phyloP scores from a whole-genome alignment of 1,284 basidiomycete genomes.

The Naganishia cerealis region DNA sequence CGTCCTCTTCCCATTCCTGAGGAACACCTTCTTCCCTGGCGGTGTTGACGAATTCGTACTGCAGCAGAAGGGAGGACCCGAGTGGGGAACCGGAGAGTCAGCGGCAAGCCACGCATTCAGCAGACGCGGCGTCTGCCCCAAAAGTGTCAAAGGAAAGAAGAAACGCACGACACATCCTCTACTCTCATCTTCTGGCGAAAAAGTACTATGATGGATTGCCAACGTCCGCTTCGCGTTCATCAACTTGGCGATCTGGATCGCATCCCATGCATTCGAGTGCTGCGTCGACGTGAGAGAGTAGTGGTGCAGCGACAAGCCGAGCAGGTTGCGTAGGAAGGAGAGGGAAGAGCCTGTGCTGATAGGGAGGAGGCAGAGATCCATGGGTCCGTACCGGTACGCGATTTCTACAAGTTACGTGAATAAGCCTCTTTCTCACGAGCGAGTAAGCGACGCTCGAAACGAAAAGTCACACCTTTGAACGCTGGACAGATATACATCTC shows the following conservation, averaged over 20 bases:
- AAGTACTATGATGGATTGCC: constrained; percentile 55
- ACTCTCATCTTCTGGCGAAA: constrained; percentile 51
- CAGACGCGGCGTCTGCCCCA: background rate
- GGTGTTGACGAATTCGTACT: constrained; percentile 50
- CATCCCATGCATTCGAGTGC: constrained; percentile 52
- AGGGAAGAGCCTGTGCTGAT: constrained; percentile 52
- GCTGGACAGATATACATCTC: constrained; percentile 50
- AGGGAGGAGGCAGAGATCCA: constrained; percentile 48
- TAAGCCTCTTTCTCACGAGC: background rate
- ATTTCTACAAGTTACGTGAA: constrained; percentile 41
- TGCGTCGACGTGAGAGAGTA: constrained; percentile 52
- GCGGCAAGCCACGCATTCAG: background rate
- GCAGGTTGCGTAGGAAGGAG: constrained; percentile 50
- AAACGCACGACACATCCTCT: constrained; percentile 39
- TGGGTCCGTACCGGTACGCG: constrained; percentile 47
- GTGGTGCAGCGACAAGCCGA: constrained; percentile 52
- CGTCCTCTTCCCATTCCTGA: constrained; percentile 41
- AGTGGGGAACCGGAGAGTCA: background rate
- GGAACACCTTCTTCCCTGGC: constrained; percentile 41
- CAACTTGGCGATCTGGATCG: constrained; percentile 47
- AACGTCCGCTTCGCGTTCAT: constrained; percentile 44
- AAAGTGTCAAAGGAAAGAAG: background rate
- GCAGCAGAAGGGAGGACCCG: constrained; percentile 23
- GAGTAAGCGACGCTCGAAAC: background rate
- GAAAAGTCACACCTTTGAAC: constrained; percentile 42